Evolutionary conservation across 2,329 filamentous ascomycete species (phyloP), one percentile per base, ranked within the genome.

Genomic region (Orbilia oligospora): DNA sequence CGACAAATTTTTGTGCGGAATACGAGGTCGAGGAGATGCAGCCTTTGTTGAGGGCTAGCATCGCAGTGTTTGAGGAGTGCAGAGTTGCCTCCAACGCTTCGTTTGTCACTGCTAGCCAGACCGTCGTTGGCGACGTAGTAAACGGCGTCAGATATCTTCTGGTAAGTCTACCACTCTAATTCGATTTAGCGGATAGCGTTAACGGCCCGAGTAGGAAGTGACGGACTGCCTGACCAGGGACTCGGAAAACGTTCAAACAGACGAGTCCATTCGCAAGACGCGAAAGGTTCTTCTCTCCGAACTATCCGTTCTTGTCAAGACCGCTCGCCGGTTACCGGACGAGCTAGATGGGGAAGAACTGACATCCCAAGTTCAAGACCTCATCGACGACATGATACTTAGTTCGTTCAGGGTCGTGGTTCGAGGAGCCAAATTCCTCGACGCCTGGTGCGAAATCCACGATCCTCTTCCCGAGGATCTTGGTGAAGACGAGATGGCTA

Each of bases 1-100:
- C 96, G 1, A 99, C 96, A 8, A 99, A 99, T 85, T 99, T 98
- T 84, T 99, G 96, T 86, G 94, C 97, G 83, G 89, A 93, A 9
- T 99, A 97, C 84, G 93, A 97, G 81, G 93, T 95, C 55, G 90
- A 93, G 22, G 91, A 94, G 80, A 94, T 98, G 88, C 90, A 91
- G 69, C 94, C 90, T 80, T 87, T 99, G 22, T 87, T 99, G 41
- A 94, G 93, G 82, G 93, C 81, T 30, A 82, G 81, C 69, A 76
- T 82, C n/a, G 76, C 73, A 3, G 75, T 82, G 22, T 82, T 82
- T 55, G 81, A 82, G 33, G 78, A 81, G 51, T 82, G 80, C 64
- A 79, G 81, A 44, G 78, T 73, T 6, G 80, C 80, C 14, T 80
- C 81, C 9, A 75, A 63, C 27, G 65, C 80, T 8, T 76, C 73